Evolutionary conservation across 2,329 filamentous ascomycete genomes (phyloP).

Genomic region (Cryphonectria radicalis): DNA sequence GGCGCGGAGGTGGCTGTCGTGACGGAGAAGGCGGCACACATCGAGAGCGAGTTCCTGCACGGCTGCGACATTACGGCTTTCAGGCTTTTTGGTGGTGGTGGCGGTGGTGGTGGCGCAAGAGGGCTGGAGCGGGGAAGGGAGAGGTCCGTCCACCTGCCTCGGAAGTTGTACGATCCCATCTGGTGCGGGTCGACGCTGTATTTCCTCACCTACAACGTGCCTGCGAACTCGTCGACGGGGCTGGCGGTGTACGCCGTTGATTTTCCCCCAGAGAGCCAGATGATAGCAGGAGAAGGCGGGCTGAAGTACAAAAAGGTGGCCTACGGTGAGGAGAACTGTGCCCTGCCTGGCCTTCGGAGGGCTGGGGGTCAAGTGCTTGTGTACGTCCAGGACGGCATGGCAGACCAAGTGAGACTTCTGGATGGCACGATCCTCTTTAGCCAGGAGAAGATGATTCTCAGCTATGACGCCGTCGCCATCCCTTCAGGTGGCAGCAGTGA

Average conservation of each 20-base stretch:
- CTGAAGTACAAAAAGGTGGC: not conserved
- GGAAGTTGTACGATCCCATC: constrained; percentile 17
- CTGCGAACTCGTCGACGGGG: constrained; percentile 2
- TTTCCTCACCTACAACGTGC: constrained; percentile 16
- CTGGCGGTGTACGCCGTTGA: constrained; percentile 16
- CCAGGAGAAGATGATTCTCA: not conserved
- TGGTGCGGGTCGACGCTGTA: constrained; percentile 11
- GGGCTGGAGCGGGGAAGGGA: not conserved
- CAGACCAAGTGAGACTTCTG: constrained; percentile 17
- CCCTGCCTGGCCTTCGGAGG: not conserved
- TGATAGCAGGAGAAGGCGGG: not conserved
- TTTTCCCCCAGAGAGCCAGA: not conserved
- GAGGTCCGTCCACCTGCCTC: constrained; percentile 21
- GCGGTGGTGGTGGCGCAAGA: not conserved
- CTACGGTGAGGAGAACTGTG: constrained; percentile 14
- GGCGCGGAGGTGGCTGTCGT: not conserved
- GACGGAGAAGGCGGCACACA: not conserved
- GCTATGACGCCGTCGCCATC: constrained; percentile 11
- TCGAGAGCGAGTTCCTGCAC: constrained; percentile 10
- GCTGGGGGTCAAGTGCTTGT: constrained; percentile 6
- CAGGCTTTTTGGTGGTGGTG: constrained; percentile 13
- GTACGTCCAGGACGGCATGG: constrained; percentile 12
- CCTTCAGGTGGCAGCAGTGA: constrained; percentile 28
- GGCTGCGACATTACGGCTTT: constrained; percentile 33
- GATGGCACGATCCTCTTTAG: constrained; percentile 16